These are phyloP conservation scores for Afroboletus lepidellus DNA, from an alignment of 1,284 basidiomycete genomes.

Conservation along the genomic window DNA sequence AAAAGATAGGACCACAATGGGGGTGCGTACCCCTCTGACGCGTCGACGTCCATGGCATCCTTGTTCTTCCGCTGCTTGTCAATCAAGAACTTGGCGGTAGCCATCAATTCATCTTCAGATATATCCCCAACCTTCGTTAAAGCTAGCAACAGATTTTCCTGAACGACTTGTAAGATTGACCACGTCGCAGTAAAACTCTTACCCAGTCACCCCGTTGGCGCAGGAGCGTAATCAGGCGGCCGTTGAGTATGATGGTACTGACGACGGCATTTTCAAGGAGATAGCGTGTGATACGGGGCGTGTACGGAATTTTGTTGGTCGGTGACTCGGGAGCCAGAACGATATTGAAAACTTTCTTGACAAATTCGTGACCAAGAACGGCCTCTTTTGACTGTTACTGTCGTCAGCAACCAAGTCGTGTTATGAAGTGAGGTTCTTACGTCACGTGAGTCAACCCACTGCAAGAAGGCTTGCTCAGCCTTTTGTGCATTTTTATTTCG, in stretches of 20 bases:
- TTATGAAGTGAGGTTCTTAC: slow-evolving; percentile 14
- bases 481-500: slow-evolving; percentile 32
- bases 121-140: slow-evolving; percentile 57
- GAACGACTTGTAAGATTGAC: slow-evolving; percentile 3
- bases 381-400: slow-evolving; percentile 22
- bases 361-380: slow-evolving; percentile 48
- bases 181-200: slow-evolving; percentile 17
- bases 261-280: slow-evolving; percentile 55
- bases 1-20: slow-evolving; percentile 51
- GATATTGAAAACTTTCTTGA: slow-evolving; percentile 52
- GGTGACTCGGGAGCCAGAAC: slow-evolving; percentile 41
- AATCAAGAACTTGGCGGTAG: slow-evolving; percentile 47
- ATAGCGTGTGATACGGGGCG: slow-evolving; percentile 52
- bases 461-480: slow-evolving; percentile 50
- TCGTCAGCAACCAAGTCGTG: background rate
- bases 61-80: slow-evolving; percentile 32
- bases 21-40: slow-evolving; percentile 35
- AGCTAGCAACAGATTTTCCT: slow-evolving; percentile 57
- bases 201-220: slow-evolving; percentile 65
- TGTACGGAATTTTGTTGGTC: slow-evolving; percentile 30
- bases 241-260: slow-evolving; percentile 57
- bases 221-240: slow-evolving; percentile 53
- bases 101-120: slow-evolving; percentile 58
- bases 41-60: slow-evolving; percentile 59
- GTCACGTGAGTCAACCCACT: slow-evolving; percentile 45